phyloP scores from a whole-genome alignment of 257 asterid genomes.

The Phtheirospermum japonicum region DNA sequence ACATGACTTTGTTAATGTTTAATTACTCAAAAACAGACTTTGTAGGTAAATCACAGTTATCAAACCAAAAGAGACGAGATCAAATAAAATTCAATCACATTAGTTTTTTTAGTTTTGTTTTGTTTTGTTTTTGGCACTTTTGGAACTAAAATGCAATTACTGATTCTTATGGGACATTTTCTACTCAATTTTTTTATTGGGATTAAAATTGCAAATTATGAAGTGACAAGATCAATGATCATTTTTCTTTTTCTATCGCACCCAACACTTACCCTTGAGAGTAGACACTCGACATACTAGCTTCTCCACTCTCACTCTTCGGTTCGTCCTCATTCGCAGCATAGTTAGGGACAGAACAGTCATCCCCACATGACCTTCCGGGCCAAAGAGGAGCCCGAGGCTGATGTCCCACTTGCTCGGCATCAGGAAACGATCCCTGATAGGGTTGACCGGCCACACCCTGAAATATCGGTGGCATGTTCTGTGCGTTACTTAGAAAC shows the following conservation, averaged over 20 bases:
- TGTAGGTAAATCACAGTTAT: not conserved
- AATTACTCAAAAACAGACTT: not conserved
- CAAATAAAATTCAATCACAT: too few relatives aligned
- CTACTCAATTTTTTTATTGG: not conserved
- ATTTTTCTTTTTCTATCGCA: not conserved
- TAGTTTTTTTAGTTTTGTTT: too few relatives aligned
- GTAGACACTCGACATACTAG: constrained; percentile 48
- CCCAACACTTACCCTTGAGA: constrained; percentile 70
- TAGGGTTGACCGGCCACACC: constrained; percentile 40
- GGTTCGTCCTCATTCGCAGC: constrained; percentile 45
- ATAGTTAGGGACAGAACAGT: constrained; percentile 41
- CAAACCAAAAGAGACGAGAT: not conserved
- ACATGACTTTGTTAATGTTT: not conserved
- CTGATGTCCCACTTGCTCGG: constrained; percentile 46
- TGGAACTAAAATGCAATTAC: not conserved
- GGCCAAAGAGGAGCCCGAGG: constrained; percentile 42
- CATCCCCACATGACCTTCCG: constrained; percentile 43
- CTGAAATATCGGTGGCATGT: constrained; percentile 50
- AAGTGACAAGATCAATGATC: not conserved
- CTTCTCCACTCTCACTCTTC: constrained; percentile 44
- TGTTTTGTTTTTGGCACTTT: too few relatives aligned
- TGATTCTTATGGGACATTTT: not conserved
- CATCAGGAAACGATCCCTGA: constrained; percentile 46
- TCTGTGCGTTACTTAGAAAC: constrained; percentile 43
- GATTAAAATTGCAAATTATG: not conserved